Percentiles rank a stretch among this genome's conserved stretches.
Evolutionary conservation across 306 rosid genomes (phyloP).

Genomic region (Castanea mollissima): DNA sequence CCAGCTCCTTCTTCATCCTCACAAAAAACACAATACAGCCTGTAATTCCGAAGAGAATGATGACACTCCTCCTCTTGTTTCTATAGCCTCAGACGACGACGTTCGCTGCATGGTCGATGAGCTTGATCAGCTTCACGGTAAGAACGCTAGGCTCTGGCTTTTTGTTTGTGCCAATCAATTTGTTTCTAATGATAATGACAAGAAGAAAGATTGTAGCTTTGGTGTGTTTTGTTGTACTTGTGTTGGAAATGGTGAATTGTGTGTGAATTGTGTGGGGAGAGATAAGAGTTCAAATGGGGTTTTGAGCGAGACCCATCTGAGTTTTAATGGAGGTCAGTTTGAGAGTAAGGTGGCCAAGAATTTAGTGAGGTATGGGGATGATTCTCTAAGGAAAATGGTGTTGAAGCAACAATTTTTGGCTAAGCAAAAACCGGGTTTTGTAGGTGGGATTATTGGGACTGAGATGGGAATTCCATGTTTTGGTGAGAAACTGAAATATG

Average conservation of each 20-base stretch:
- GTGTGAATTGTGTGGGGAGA: not conserved
- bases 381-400: constrained; percentile 15
- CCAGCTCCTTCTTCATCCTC: constrained; percentile 1
- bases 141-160: constrained; percentile 24
- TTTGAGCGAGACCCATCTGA: not conserved
- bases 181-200: not conserved
- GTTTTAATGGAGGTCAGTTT: not conserved
- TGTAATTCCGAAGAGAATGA: not conserved
- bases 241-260: not conserved
- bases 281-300: not conserved
- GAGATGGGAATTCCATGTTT: not conserved
- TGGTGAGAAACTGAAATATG: not conserved
- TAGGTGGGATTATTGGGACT: not conserved
- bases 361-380: not conserved
- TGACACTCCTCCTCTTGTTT: constrained; percentile 1
- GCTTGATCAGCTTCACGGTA: constrained; percentile 19
- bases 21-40: not conserved
- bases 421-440: constrained; percentile 12
- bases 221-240: not conserved
- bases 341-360: not conserved
- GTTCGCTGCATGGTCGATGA: constrained; percentile 27
- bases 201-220: not conserved
- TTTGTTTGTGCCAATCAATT: constrained; percentile 19
- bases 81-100: constrained; percentile 27
- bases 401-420: constrained; percentile 17